Conservation (phyloP, 148 eudicot genomes). For the Rhododendron kiyosumense region DNA sequence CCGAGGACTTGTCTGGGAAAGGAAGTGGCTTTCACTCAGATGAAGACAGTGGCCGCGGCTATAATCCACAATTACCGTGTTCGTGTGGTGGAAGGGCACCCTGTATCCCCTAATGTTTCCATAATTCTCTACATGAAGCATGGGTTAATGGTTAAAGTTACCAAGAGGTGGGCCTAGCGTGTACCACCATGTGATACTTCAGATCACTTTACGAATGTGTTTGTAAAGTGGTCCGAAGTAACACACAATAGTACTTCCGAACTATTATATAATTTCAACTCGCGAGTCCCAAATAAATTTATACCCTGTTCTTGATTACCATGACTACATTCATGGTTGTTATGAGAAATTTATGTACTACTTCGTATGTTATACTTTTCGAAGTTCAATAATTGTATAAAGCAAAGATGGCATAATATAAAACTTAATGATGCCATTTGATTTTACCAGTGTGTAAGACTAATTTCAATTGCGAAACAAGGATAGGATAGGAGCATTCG, state of each 20-base stretch:
- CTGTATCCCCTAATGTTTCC: constrained; percentile 44
- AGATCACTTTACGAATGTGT: too few relatives aligned
- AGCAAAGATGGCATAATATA: background rate
- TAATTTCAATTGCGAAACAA: too few relatives aligned
- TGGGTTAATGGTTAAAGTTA: constrained; percentile 52
- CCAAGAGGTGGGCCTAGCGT: constrained; percentile 27
- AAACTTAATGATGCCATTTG: background rate
- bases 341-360: background rate
- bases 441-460: background rate
- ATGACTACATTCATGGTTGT: background rate
- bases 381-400: background rate
- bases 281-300: background rate
- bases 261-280: too few relatives aligned
- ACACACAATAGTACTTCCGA: too few relatives aligned
- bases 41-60: constrained; percentile 44
- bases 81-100: constrained; percentile 20
- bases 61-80: constrained; percentile 44
- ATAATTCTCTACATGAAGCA: constrained; percentile 54
- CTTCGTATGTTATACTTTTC: background rate
- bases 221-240: too few relatives aligned
- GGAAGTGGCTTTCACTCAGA: constrained; percentile 45
- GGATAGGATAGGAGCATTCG: too few relatives aligned
- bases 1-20: constrained; percentile 44
- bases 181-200: too few relatives aligned
- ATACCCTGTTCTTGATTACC: background rate